Evolutionary conservation across 345 rosid genomes (phyloP), one percentile per base, ranked within the genome.

Genomic region (Aquilaria malaccensis): DNA sequence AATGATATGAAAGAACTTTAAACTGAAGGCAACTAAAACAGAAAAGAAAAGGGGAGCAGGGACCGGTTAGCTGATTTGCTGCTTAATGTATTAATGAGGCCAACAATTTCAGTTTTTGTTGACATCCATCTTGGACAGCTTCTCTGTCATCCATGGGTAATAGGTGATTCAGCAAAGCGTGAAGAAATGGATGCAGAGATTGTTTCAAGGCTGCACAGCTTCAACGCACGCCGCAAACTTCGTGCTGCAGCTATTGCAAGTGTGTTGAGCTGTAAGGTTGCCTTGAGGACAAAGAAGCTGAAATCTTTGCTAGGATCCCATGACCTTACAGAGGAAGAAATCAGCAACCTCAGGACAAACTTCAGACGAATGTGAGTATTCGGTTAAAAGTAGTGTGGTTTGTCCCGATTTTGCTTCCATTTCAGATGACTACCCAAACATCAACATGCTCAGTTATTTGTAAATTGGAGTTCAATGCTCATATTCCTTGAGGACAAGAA

Each of bases 241-340:
- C 83, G 88, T 0, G 88, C 86, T 4, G 88, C 86, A 0, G 88
- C 91, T 2, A 64, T 82, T 1, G 88, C 91, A 2, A 83, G 91
- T 29, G 77, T 85, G 43, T 79, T 81, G 66, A 76, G 86, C 68
- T 75, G 83, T 76, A 75, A 80, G 33, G 66, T 83, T 64, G 72
- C 81, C 61, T 64, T 83, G 61, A 77, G 91, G 56, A 80, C 81
- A 10, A 80, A 85, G 72, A 82, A 77, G 77, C 77, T 82, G 3
- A 85, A 67, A 54, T 69, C 72, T 57, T 55, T 85, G 60, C 72
- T 85, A 4, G 91, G 80, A 4, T 72, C 86, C 37, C 78, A 77
- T 62, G 88, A 85, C 73, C 91, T 85, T 37, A 61, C 61, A 1
- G 68, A 66, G 50, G 80, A 77, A 46, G 91, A 80, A 69, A 77